phyloP scores from a whole-genome alignment of 2,329 filamentous ascomycete genomes.

The Aspergillus chevalieri region DNA sequence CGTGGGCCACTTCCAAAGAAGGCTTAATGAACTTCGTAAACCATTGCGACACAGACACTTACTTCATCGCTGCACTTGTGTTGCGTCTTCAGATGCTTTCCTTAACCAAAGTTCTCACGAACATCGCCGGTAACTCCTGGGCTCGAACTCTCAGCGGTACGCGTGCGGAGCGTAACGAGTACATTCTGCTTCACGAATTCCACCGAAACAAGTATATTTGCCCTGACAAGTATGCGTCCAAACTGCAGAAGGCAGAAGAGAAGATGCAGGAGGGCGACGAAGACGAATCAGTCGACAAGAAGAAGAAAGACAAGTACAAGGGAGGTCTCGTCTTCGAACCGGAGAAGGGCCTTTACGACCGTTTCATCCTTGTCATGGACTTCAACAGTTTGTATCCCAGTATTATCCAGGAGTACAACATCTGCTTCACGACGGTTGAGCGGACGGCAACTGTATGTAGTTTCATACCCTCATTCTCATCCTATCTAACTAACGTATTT shows the following conservation, averaged over 20 bases:
- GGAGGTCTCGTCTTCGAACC: constrained; percentile 97
- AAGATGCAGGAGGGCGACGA: constrained; percentile 62
- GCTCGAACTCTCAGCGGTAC: constrained; percentile 92
- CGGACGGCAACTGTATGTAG: constrained; percentile 61
- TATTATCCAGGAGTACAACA: constrained; percentile 99
- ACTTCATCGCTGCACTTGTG: constrained; percentile 87
- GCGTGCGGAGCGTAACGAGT: constrained; percentile 94
- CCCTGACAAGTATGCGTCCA: constrained; percentile 85
- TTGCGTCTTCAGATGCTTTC: constrained; percentile 86
- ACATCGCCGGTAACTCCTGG: constrained; percentile 97
- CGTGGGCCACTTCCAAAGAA: constrained; percentile 75
- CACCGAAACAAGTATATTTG: constrained; percentile 96
- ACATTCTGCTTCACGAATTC: constrained; percentile 97
- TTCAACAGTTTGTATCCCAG: constrained; percentile 98
- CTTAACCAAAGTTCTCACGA: constrained; percentile 89
- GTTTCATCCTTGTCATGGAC: constrained; percentile 98
- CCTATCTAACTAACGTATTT: constrained; percentile 11
- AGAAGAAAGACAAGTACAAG: constrained; percentile 99
- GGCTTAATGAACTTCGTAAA: constrained; percentile 90
- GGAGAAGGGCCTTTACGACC: constrained; percentile 95
- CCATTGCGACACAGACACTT: constrained; percentile 91
- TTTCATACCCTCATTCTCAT: neutral
- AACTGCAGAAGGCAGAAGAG: constrained; percentile 66
- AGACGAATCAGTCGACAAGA: constrained; percentile 61
- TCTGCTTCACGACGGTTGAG: constrained; percentile 97